These are phyloP conservation scores for Pterocarpus macrocarpus DNA, from an alignment of 306 rosid species.

Conservation along the genomic window DNA sequence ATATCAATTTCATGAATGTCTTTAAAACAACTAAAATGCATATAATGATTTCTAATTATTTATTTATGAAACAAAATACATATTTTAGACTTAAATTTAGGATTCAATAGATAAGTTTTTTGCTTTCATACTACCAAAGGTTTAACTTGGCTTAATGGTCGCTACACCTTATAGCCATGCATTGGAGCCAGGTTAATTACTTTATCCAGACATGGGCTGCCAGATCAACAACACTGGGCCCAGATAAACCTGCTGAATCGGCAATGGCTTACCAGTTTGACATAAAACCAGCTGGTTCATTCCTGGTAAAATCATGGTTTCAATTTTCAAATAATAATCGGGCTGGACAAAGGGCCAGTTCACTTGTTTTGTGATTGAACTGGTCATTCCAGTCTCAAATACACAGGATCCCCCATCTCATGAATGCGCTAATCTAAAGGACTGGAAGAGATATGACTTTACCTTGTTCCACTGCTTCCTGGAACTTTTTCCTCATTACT, in stretches of 20 bases:
- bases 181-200: slow-evolving; percentile 2
- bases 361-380: slow-evolving; percentile 2
- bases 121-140: not conserved
- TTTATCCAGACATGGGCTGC: slow-evolving; percentile 12
- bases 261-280: slow-evolving; percentile 21
- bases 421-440: slow-evolving; percentile 37
- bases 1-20: not conserved
- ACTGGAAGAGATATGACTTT: slow-evolving; percentile 33
- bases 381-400: not conserved
- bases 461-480: slow-evolving; percentile 76
- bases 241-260: slow-evolving; percentile 15
- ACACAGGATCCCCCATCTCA: slow-evolving; percentile 33
- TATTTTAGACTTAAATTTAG: not conserved
- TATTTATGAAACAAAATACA: not conserved
- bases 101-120: not conserved
- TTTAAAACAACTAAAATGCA: not conserved
- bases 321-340: slow-evolving; percentile 31
- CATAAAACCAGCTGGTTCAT: slow-evolving; percentile 13
- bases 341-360: slow-evolving; percentile 11
- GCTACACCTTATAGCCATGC: slow-evolving; percentile 9
- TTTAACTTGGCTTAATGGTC: not conserved
- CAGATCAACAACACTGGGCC: not conserved
- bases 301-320: slow-evolving; percentile 16
- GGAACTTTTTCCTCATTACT: slow-evolving; percentile 82
- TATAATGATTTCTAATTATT: not conserved